Evolutionary conservation across 2,329 filamentous ascomycete genomes (phyloP), one percentile per base, ranked within the genome.

Genomic region (Ambrosiella beaveri): DNA sequence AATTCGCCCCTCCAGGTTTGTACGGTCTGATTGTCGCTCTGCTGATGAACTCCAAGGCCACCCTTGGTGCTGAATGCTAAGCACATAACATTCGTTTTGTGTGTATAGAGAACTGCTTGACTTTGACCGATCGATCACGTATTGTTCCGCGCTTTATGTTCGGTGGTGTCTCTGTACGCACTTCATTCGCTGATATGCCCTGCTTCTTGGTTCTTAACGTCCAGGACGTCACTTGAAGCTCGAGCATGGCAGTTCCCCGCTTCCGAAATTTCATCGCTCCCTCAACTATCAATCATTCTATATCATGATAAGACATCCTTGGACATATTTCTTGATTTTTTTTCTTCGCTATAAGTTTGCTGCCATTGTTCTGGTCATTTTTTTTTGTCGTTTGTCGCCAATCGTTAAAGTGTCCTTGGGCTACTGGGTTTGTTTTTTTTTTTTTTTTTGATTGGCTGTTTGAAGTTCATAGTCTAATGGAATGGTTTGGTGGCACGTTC

Each of bases 21-120:
- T 98, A 98, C 77, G 93, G 93, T 72, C 81, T 98, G 68, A 98
- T 98, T 71, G 93, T 98, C 65, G 93, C 93, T 64, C 86, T 98
- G 69, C 84, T 98, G 70, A 98, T 98, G 94, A 98, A 97, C 86
- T 95, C 93, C 61, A 94, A 93, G 78, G 86, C 85, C 44, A 74
- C 73, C 61, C 73, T 81, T 65, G 79, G 83, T 66, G 78, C 77
- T 65, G 69, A 64, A 61, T 89, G 85, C 73, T 81, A 81, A 74
- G 45, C 64, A 7, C 7, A 36, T 51, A 5, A 51, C 47, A 11
- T 19, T 3, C 19, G 12, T 17, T 51, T 8, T 19, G 9, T 7
- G 35, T 12, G 12, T 19, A 11, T 9, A 11, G 19, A 27, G 47
- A 35, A 5, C 47, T 8, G 19, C n/a, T 17, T 8, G 44, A 17